A percentile compares a stretch with the other conserved stretches of the same genome.
These are phyloP conservation scores for Balamuthia mandrillaris DNA, from an alignment of 208 protist species.

Conservation along the genomic window DNA sequence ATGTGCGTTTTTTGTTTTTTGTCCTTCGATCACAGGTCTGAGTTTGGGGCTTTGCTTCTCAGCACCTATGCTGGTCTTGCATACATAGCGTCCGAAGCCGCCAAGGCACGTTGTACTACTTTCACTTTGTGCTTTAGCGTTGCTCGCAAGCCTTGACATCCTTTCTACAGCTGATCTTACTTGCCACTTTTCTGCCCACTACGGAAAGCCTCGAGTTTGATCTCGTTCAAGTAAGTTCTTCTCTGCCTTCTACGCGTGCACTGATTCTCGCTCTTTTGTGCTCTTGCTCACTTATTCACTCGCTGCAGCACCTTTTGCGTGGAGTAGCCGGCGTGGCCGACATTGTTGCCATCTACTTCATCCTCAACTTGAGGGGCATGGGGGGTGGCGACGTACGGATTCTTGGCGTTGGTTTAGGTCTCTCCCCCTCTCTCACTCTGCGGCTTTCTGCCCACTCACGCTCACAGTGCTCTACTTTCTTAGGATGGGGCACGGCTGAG, in stretches of 20 bases:
- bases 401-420: slow-evolving; percentile 13
- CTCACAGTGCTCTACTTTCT: not conserved
- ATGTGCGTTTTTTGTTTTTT: not conserved
- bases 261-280: not conserved
- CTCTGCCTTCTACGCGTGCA: too few relatives aligned
- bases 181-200: not conserved
- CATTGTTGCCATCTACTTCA: slow-evolving; percentile 16
- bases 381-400: slow-evolving; percentile 3
- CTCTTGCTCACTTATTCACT: too few relatives aligned
- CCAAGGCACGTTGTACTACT: not conserved
- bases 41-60: slow-evolving; percentile 7
- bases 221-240: not conserved
- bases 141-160: too few relatives aligned
- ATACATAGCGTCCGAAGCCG: slow-evolving; percentile 20
- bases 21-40: not conserved
- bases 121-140: not conserved
- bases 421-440: not conserved
- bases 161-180: slow-evolving; percentile 1
- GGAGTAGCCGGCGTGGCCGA: not conserved
- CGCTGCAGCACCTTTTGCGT: not conserved
- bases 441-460: too few relatives aligned
- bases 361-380: slow-evolving; percentile 14
- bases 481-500: slow-evolving; percentile 27
- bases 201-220: slow-evolving; percentile 7
- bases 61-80: not conserved